phyloP scores from a whole-genome alignment of 2,329 filamentous ascomycete genomes.

The Trichoderma semiorbis region DNA sequence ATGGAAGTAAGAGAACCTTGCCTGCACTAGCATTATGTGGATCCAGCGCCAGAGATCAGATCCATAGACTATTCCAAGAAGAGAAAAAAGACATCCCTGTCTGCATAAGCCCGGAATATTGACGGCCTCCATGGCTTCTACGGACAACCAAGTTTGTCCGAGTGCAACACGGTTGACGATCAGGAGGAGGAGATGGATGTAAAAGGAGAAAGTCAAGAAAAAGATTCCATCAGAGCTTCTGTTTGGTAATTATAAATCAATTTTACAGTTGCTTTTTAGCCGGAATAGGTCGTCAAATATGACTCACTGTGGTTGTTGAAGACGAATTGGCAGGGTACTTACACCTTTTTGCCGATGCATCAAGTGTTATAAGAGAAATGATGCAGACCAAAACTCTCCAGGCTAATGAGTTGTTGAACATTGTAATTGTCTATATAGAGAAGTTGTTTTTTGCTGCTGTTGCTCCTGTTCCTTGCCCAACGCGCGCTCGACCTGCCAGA shows the following conservation, averaged over 20 bases:
- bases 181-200: not conserved
- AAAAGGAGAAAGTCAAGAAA: not conserved
- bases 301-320: not conserved
- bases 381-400: not conserved
- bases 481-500: too few relatives aligned
- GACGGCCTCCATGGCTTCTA: not conserved
- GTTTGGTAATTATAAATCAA: not conserved
- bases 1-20: constrained; percentile 7
- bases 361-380: not conserved
- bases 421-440: not conserved
- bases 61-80: not conserved
- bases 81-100: constrained; percentile 6
- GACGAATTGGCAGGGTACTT: not conserved
- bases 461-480: too few relatives aligned
- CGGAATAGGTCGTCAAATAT: not conserved
- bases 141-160: not conserved
- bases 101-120: not conserved
- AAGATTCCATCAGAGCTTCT: not conserved
- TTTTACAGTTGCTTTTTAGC: not conserved
- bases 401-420: accelerated
- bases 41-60: not conserved
- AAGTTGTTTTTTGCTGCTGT: too few relatives aligned
- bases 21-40: not conserved
- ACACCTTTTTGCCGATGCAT: not conserved
- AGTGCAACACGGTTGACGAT: not conserved